Evolutionary conservation across 1,139 yeast species (phyloP).

Genomic region (Saccharomyces pastorianus): DNA sequence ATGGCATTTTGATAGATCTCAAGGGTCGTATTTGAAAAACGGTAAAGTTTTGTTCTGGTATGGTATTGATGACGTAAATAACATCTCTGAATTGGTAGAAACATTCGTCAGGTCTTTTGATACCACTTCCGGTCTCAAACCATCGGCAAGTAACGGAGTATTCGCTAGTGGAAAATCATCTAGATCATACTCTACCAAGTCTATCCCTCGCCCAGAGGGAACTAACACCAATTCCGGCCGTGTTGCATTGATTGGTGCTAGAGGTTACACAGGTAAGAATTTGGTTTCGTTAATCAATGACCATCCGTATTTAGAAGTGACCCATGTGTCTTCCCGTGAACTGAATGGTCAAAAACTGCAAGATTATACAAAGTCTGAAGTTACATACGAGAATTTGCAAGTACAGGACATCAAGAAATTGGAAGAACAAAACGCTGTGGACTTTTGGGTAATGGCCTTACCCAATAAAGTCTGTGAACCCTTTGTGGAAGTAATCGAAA

Average conservation of each 20-base stretch:
- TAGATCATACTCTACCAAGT: conserved; percentile 34
- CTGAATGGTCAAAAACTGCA: conserved; percentile 76
- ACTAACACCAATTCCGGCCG: conserved; percentile 50
- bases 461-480: conserved; percentile 98
- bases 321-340: conserved; percentile 95
- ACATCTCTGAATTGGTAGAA: conserved; percentile 58
- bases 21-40: conserved; percentile 84
- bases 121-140: conserved; percentile 9
- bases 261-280: conserved; percentile 96
- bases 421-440: conserved; percentile 72
- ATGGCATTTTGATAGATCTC: conserved; percentile 89
- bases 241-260: conserved; percentile 93
- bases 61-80: conserved; percentile 61
- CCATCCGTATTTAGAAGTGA: conserved; percentile 79
- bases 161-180: conserved; percentile 31
- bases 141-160: conserved; percentile 22
- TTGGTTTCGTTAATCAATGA: conserved; percentile 75
- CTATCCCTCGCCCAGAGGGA: conserved; percentile 71
- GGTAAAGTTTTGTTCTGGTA: conserved; percentile 94
- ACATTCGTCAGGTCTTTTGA: conserved; percentile 42
- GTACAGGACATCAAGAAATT: conserved; percentile 74
- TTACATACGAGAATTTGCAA: conserved; percentile 77
- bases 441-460: conserved; percentile 98
- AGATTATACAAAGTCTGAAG: conserved; percentile 76
- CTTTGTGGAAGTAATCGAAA: conserved; percentile 85